Conservation (phyloP, 2,329 filamentous ascomycete genomes). For the Ceratocystis ficicola region DNA sequence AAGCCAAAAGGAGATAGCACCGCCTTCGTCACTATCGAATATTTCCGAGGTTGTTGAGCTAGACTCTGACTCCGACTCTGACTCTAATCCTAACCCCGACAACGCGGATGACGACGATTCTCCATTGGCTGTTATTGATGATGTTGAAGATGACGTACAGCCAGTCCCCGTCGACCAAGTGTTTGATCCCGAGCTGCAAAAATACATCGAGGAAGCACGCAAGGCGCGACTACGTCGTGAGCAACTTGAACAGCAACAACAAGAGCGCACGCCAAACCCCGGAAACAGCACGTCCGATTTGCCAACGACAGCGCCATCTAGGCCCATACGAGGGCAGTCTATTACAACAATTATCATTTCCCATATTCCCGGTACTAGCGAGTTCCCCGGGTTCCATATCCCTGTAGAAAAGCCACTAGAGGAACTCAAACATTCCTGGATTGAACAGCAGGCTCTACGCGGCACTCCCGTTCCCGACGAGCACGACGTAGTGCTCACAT, state of each 20-base stretch:
- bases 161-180: slow-evolving; percentile 14
- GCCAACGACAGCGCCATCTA: background rate
- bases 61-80: background rate
- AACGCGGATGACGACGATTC: slow-evolving; percentile 17
- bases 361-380: slow-evolving; percentile 42
- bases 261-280: background rate
- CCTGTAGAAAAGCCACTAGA: slow-evolving; percentile 11
- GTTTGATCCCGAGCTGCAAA: slow-evolving; percentile 35
- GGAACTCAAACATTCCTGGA: slow-evolving; percentile 56
- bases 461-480: slow-evolving; percentile 33
- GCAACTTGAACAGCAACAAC: background rate
- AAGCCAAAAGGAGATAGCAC: background rate
- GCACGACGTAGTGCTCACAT: slow-evolving; percentile 60
- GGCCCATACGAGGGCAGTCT: background rate
- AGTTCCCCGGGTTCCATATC: slow-evolving; percentile 13
- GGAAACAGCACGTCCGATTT: background rate
- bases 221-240: slow-evolving; percentile 23
- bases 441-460: slow-evolving; percentile 44
- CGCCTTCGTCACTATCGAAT: background rate
- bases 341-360: slow-evolving; percentile 34
- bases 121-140: background rate
- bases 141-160: background rate
- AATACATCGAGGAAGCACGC: slow-evolving; percentile 36
- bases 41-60: background rate
- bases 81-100: background rate